phyloP scores from a whole-genome alignment of 2,329 filamentous ascomycete genomes.

The Fusarium chlamydosporum region DNA sequence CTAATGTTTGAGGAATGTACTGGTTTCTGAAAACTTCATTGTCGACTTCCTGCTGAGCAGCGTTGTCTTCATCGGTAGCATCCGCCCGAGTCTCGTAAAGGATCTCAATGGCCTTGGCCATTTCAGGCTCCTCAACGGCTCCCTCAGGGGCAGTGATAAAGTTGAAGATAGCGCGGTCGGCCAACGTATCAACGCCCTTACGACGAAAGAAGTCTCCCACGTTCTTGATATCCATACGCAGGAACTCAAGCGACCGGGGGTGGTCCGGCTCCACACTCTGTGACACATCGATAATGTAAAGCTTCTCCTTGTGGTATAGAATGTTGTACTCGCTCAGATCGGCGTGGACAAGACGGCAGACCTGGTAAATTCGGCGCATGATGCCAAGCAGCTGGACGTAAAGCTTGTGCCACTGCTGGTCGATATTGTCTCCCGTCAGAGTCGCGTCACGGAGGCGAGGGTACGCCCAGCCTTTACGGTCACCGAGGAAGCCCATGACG shows the following conservation, averaged over 20 bases:
- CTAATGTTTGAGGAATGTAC: slow-evolving; percentile 95
- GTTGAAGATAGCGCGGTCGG: slow-evolving; percentile 84
- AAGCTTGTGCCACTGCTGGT: slow-evolving; percentile 79
- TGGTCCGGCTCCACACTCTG: slow-evolving; percentile 98
- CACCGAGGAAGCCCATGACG: slow-evolving; percentile 93
- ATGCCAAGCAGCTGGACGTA: slow-evolving; percentile 88
- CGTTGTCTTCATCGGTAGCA: slow-evolving; percentile 65
- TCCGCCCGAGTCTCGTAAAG: slow-evolving; percentile 72
- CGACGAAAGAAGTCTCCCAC: slow-evolving; percentile 91
- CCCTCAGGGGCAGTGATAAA: slow-evolving; percentile 80
- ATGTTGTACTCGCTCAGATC: slow-evolving; percentile 99
- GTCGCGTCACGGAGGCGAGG: slow-evolving; percentile 90
- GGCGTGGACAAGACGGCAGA: slow-evolving; percentile 91
- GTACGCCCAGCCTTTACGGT: slow-evolving; percentile 87
- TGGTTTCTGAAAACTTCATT: slow-evolving; percentile 95
- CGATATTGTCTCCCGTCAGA: slow-evolving; percentile 76
- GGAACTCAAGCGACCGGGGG: slow-evolving; percentile 89
- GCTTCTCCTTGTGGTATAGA: slow-evolving; percentile 83
- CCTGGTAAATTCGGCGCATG: slow-evolving; percentile 94
- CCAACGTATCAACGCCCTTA: slow-evolving; percentile 84
- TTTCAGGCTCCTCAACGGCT: slow-evolving; percentile 70
- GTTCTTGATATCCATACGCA: slow-evolving; percentile 99
- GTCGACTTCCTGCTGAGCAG: slow-evolving; percentile 78
- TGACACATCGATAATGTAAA: slow-evolving; percentile 97
- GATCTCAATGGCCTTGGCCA: slow-evolving; percentile 74